Percentiles rank a stretch among this genome's conserved stretches.
phyloP scores from a whole-genome alignment of 129 eudicot species.

The Ambrosia trifida region DNA sequence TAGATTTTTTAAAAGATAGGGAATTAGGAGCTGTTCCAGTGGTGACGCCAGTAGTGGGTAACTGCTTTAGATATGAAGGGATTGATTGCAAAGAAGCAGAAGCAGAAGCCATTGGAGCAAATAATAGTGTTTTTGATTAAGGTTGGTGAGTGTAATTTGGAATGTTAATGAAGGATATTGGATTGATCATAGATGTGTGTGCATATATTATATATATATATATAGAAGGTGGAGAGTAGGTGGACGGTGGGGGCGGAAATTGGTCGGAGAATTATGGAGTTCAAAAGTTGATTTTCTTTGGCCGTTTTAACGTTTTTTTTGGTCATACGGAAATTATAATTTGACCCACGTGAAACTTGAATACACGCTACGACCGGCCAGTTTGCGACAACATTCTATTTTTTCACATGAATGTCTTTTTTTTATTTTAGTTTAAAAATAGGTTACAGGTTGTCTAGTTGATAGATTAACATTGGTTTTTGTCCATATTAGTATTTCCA shows the following conservation, averaged over 20 bases:
- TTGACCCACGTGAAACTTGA: constrained; percentile 31
- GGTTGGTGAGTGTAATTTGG: neutral
- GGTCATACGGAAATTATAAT: neutral
- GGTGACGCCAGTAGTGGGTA: constrained; percentile 25
- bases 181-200: neutral
- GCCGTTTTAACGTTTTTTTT: constrained; percentile 14
- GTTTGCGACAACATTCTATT: neutral
- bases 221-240: constrained; percentile 10
- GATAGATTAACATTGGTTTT: too few species aligned
- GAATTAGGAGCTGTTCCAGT: constrained; percentile 26
- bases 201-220: constrained; percentile 2
- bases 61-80: constrained; percentile 42
- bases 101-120: constrained; percentile 44
- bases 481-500: too few species aligned
- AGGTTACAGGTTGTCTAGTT: neutral
- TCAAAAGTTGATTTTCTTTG: neutral
- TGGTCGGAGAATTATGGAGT: constrained; percentile 13
- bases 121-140: neutral
- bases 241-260: constrained; percentile 20
- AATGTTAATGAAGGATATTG: neutral
- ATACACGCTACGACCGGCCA: constrained; percentile 21
- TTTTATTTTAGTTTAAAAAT: neutral
- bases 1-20: constrained; percentile 29
- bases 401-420: neutral
- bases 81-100: constrained; percentile 42